Conservation (phyloP, 1,284 basidiomycete species). For the Stygiomarasmius scandens region DNA sequence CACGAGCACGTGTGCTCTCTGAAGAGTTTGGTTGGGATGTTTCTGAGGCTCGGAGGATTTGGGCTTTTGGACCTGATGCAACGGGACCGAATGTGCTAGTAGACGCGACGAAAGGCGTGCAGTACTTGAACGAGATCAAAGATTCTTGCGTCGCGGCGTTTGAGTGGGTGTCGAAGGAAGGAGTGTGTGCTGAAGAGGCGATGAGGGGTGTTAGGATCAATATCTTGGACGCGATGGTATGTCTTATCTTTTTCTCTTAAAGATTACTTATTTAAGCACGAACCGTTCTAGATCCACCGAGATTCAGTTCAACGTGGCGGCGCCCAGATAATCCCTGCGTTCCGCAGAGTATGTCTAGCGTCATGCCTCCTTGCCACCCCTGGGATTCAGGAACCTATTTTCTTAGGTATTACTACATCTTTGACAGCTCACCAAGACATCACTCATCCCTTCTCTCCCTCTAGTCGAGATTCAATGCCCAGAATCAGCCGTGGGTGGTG, state of each 20-base stretch:
- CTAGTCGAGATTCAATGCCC: constrained; percentile 97
- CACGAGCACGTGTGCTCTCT: constrained; percentile 91
- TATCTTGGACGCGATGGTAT: constrained; percentile 91
- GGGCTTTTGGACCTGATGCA: constrained; percentile 95
- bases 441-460: constrained; percentile 8
- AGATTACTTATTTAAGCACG: constrained; percentile 5
- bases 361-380: constrained; percentile 91
- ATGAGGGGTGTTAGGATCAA: constrained; percentile 98
- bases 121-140: constrained; percentile 98
- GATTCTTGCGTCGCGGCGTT: constrained; percentile 98
- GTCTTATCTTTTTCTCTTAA: constrained; percentile 25
- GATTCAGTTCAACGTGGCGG: constrained; percentile 99
- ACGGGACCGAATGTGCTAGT: constrained; percentile 96
- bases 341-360: constrained; percentile 99
- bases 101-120: constrained; percentile 98
- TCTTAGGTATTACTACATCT: constrained; percentile 61
- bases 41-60: constrained; percentile 98
- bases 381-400: constrained; percentile 94
- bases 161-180: constrained; percentile 99
- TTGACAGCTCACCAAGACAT: not conserved
- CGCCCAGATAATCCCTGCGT: constrained; percentile 95
- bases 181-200: constrained; percentile 94
- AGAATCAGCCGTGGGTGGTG: constrained; percentile 96
- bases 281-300: constrained; percentile 75
- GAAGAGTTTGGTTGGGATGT: constrained; percentile 99